Evolutionary conservation across 768 basidiomycete genomes (phyloP).

Genomic region (Podaxis sp.): DNA sequence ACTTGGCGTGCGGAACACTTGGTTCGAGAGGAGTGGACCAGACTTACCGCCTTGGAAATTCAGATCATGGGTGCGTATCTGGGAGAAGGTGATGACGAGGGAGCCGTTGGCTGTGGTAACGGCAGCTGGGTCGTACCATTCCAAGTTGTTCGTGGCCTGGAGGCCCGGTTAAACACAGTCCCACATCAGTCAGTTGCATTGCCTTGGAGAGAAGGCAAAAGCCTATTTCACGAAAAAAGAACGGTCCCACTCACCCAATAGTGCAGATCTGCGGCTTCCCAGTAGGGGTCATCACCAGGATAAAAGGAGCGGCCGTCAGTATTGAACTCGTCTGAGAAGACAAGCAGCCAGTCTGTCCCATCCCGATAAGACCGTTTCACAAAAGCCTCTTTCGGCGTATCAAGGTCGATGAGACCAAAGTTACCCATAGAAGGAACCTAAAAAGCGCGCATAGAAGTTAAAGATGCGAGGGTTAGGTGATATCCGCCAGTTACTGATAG

Average conservation of each 20-base stretch:
- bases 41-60: conserved; percentile 60
- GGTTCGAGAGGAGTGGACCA: not conserved
- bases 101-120: conserved; percentile 68
- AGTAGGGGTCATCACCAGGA: conserved; percentile 82
- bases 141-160: conserved; percentile 63
- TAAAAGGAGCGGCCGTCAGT: conserved; percentile 74
- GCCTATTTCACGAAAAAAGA: not conserved
- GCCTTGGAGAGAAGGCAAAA: not conserved
- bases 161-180: conserved; percentile 8
- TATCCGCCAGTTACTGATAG: conserved; percentile 1
- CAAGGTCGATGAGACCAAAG: conserved; percentile 54
- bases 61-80: conserved; percentile 59
- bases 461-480: conserved; percentile 1
- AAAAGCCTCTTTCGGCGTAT: conserved; percentile 58
- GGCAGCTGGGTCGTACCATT: conserved; percentile 86
- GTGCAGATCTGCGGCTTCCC: conserved; percentile 77
- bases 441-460: not conserved
- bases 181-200: not conserved
- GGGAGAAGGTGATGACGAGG: conserved; percentile 66
- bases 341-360: conserved; percentile 52
- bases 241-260: conserved; percentile 55
- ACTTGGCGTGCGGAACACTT: not conserved
- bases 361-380: conserved; percentile 55
- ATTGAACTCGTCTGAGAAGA: conserved; percentile 85
- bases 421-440: conserved; percentile 67